A percentile compares a stretch with the other conserved stretches of the same genome.
phyloP scores from a whole-genome alignment of 805 yeast genomes.

The Lipomyces kockii region DNA sequence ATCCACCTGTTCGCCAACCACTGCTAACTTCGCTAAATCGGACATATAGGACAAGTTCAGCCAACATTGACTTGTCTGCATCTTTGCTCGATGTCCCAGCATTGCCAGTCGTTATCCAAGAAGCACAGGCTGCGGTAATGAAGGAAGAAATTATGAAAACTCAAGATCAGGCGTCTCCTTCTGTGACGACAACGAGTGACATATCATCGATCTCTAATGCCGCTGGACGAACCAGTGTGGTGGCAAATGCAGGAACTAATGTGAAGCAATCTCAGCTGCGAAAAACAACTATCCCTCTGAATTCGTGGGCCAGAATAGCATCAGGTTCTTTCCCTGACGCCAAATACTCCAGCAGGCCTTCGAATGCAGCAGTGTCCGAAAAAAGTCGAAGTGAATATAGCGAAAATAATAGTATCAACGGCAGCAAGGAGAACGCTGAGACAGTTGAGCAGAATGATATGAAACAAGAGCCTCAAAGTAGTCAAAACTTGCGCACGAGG shows the following conservation, averaged over 20 bases:
- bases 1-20: not conserved
- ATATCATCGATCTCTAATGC: not conserved
- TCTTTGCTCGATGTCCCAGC: not conserved
- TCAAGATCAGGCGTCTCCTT: not conserved
- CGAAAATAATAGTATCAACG: not conserved
- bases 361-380: not conserved
- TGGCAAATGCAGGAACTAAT: not conserved
- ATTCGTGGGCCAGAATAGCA: not conserved
- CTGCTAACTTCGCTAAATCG: conserved; percentile 1
- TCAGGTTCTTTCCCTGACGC: not conserved
- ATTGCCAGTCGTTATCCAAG: not conserved
- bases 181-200: not conserved
- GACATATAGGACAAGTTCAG: conserved; percentile 1
- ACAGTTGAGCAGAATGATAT: not conserved
- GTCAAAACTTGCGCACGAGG: not conserved
- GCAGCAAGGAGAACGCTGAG: not conserved
- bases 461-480: not conserved
- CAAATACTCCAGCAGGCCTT: not conserved
- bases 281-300: not conserved
- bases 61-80: not conserved
- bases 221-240: not conserved
- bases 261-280: not conserved
- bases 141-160: not conserved
- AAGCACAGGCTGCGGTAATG: not conserved
- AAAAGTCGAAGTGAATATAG: not conserved